phyloP scores from a whole-genome alignment of 768 basidiomycete species.

The Pholiota molesta region DNA sequence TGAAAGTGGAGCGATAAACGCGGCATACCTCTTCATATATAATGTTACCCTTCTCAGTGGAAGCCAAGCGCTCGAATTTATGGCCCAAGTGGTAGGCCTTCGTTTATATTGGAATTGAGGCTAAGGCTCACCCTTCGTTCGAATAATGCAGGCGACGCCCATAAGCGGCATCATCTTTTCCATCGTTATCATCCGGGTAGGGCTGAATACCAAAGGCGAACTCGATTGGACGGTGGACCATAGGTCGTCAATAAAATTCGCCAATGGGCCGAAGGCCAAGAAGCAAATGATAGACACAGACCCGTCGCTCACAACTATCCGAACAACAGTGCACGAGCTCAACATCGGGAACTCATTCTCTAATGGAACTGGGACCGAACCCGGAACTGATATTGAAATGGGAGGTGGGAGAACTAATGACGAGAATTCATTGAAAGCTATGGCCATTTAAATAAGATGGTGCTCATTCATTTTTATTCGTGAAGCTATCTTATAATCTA shows the following conservation, averaged over 20 bases:
- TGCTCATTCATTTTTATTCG: neutral
- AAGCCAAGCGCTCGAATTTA: conserved; percentile 14
- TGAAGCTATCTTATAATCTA: neutral
- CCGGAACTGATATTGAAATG: neutral
- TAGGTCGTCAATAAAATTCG: conserved; percentile 10
- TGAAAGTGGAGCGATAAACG: conserved; percentile 16
- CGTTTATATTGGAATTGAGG: neutral
- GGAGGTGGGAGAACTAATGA: neutral
- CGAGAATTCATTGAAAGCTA: neutral
- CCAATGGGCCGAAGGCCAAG: neutral
- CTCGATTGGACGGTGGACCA: conserved; percentile 16
- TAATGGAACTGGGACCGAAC: neutral
- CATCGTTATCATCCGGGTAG: conserved; percentile 15
- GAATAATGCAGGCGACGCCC: conserved; percentile 6
- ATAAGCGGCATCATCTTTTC: conserved; percentile 15
- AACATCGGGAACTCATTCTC: neutral
- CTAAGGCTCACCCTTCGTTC: neutral
- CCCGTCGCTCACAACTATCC: neutral
- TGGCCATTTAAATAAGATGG: neutral
- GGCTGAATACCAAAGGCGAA: conserved; percentile 12
- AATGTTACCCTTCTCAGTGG: conserved; percentile 16
- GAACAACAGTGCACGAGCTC: neutral
- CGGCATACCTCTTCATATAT: conserved; percentile 17
- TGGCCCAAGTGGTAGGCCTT: conserved; percentile 15
- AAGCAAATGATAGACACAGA: neutral